These are phyloP conservation scores for Neurospora sp. DNA, from an alignment of 2,329 filamentous ascomycete genomes.

Conservation along the genomic window DNA sequence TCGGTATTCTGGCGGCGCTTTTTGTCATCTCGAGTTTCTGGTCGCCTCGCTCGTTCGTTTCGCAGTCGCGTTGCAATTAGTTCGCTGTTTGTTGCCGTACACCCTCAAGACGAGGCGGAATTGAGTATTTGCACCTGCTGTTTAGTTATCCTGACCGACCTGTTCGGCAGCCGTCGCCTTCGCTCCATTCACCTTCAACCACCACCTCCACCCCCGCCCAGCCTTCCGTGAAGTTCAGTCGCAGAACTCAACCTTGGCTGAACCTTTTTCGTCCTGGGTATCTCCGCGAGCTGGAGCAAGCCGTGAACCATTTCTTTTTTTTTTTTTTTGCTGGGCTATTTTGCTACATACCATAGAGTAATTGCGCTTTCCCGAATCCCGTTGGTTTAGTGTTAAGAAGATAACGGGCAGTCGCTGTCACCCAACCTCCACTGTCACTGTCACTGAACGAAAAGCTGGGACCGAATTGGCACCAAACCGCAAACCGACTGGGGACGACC, in stretches of 20 bases:
- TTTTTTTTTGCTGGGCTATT: background rate
- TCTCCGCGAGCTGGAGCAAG: background rate
- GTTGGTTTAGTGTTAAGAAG: background rate
- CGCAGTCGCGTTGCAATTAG: background rate
- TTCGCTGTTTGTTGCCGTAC: background rate
- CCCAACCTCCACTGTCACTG: background rate
- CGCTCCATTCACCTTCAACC: background rate
- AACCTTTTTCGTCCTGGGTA: background rate
- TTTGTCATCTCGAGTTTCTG: background rate
- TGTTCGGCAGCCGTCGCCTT: background rate
- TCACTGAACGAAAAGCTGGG: background rate
- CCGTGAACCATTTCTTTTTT: background rate
- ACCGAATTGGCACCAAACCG: background rate
- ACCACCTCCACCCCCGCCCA: background rate
- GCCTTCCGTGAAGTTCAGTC: background rate
- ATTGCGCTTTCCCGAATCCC: background rate
- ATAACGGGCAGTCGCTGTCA: background rate
- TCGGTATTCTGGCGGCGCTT: background rate
- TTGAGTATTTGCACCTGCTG: background rate
- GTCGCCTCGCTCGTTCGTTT: background rate
- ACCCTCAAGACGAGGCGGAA: background rate
- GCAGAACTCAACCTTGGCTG: background rate
- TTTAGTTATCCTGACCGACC: background rate
- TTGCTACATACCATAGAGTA: background rate
- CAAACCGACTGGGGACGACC: background rate